Evolutionary conservation across 2,329 filamentous ascomycete species (phyloP), one percentile per base, ranked within the genome.

Genomic region (Colletotrichum sp.): DNA sequence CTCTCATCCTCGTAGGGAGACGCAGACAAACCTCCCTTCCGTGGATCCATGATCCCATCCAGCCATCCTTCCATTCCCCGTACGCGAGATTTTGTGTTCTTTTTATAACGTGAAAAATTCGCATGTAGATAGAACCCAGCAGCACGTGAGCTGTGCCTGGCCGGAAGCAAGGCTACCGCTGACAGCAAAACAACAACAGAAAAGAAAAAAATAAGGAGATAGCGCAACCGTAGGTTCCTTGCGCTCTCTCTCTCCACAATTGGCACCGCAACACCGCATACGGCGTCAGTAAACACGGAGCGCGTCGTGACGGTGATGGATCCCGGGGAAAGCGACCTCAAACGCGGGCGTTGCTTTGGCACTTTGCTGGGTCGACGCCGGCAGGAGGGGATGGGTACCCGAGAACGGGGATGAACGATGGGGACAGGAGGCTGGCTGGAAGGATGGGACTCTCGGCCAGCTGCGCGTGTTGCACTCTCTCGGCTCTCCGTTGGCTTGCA

Each of bases 141-240:
- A 52, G 43, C 69, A 43, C 32, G 55, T 62, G 69, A 75, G 73
- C 69, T 56, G 38, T 72, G 60, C 67, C 73, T 72, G 69, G 34
- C 62, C n/a, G 34, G 36, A 67, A 67, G 69, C 62, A 75, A 64
- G 73, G 73, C 38, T 24, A 72, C 64, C 68, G 48, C 60, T 70
- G 66, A 10, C 6, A 24, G 15, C 16, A 21, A 55, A 8, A 64
- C 56, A 12, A 38, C 24, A 21, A 24, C 38, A 36, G 38, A 21
- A 8, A 26, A 48, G 3, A 30, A 28, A 18, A 9, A 21, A 66
- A 18, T 18, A 18, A 16, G 55, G 26, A 28, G 55, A 58, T 21
- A 56, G 24, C 52, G 24, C 13, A 56, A 56, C 52, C 38, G 38
- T 48, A n/a, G 38, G 5, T 21, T 18, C n/a, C 43, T 21, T 21